Conservation (phyloP, 129 eudicot genomes). For the Erigeron canadensis region DNA sequence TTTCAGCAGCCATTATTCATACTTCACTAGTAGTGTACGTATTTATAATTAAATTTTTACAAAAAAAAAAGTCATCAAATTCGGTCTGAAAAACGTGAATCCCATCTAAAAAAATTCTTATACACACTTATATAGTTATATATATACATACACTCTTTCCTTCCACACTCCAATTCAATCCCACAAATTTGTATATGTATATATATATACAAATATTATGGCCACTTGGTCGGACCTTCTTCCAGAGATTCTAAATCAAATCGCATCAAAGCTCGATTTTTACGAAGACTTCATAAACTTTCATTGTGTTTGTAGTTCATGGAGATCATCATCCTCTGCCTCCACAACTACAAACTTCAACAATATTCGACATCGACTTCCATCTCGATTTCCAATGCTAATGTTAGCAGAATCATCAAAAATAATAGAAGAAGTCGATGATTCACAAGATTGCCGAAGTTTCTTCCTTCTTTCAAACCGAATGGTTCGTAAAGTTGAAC, state of each 20-base stretch:
- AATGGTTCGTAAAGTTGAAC: not conserved
- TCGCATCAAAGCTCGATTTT: not conserved
- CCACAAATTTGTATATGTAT: too few relatives aligned
- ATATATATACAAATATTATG: too few relatives aligned
- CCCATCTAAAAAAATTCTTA: not conserved
- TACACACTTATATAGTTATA: too few relatives aligned
- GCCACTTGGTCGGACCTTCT: slow-evolving; percentile 7
- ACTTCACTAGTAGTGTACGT: not conserved
- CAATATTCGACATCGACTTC: slow-evolving; percentile 18
- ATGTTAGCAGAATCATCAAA: slow-evolving; percentile 12
- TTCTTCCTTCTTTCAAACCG: slow-evolving; percentile 4
- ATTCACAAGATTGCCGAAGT: not conserved
- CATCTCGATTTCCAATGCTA: slow-evolving; percentile 6
- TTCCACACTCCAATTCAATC: not conserved
- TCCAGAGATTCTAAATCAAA: slow-evolving; percentile 10
- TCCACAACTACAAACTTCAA: not conserved
- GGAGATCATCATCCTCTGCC: slow-evolving; percentile 17
- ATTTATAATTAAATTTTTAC: not conserved
- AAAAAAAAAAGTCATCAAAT: not conserved
- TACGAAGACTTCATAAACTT: slow-evolving; percentile 1
- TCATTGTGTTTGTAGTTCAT: slow-evolving; percentile 12
- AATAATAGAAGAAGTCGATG: not conserved
- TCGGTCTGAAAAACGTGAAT: not conserved
- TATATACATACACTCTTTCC: not conserved
- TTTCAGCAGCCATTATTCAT: not conserved